phyloP scores from a whole-genome alignment of 495 filamentous ascomycete genomes.

The Penicillium antarcticum region DNA sequence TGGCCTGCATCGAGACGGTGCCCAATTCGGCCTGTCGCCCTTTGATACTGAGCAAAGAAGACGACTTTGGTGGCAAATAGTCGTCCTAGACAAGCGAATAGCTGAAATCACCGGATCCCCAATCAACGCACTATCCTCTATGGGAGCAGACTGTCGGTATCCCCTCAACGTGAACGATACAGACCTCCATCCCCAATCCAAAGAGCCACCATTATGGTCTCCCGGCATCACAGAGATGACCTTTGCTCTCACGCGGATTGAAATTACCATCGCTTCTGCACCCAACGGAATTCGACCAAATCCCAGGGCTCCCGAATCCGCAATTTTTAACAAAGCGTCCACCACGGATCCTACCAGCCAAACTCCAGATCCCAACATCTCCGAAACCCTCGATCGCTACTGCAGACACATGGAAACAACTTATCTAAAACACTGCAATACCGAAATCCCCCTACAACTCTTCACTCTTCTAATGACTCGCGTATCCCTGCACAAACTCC shows the following conservation, averaged over 20 bases:
- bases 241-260: conserved; percentile 29
- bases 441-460: conserved; percentile 56
- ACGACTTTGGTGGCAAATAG: conserved; percentile 71
- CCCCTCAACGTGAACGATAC: conserved; percentile 39
- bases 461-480: conserved; percentile 50
- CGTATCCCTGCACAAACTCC: conserved; percentile 43
- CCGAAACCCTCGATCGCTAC: conserved; percentile 34
- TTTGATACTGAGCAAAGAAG: conserved; percentile 69
- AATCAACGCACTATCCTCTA: conserved; percentile 50
- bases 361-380: background rate
- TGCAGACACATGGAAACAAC: conserved; percentile 42
- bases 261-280: conserved; percentile 19
- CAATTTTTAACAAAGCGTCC: background rate
- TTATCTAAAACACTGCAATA: conserved; percentile 60
- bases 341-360: background rate
- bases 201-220: conserved; percentile 11
- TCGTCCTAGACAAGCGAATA: conserved; percentile 60
- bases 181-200: conserved; percentile 29
- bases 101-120: conserved; percentile 63
- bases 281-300: conserved; percentile 8
- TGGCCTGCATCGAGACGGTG: conserved; percentile 53
- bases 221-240: conserved; percentile 23
- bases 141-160: conserved; percentile 23
- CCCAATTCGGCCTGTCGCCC: conserved; percentile 55
- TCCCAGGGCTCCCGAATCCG: background rate